Evolutionary conservation across 148 eudicot genomes (phyloP).

Genomic region (Rheum nobile): DNA sequence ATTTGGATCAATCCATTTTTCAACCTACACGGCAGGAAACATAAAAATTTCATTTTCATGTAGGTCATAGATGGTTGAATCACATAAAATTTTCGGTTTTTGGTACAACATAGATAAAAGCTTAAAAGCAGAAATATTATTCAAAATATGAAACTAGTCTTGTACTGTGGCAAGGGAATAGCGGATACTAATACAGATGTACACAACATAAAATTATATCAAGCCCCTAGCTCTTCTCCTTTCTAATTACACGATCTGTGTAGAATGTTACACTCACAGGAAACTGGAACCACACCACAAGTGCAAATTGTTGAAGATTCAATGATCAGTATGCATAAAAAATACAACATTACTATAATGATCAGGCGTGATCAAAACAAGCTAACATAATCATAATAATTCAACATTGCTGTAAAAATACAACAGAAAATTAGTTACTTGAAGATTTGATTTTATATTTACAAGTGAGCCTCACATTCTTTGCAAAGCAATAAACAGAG

Average conservation of each 20-base stretch:
- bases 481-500: neutral
- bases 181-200: neutral
- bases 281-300: neutral
- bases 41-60: neutral
- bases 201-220: neutral
- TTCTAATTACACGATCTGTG: neutral
- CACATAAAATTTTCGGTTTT: neutral
- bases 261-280: neutral
- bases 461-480: neutral
- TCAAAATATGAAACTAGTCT: neutral
- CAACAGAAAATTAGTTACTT: too few species aligned
- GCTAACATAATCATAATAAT: too few species aligned
- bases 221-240: neutral
- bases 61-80: neutral
- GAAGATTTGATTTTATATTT: neutral
- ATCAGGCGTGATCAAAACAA: too few species aligned
- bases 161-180: neutral
- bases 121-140: too few species aligned
- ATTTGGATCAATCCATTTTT: conserved; percentile 76
- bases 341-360: too few species aligned
- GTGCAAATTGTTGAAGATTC: neutral
- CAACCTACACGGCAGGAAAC: conserved; percentile 36
- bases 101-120: neutral
- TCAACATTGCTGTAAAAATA: neutral
- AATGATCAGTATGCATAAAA: neutral